Conservation (phyloP, 2,329 filamentous ascomycete species). For the Botrytis porri region DNA sequence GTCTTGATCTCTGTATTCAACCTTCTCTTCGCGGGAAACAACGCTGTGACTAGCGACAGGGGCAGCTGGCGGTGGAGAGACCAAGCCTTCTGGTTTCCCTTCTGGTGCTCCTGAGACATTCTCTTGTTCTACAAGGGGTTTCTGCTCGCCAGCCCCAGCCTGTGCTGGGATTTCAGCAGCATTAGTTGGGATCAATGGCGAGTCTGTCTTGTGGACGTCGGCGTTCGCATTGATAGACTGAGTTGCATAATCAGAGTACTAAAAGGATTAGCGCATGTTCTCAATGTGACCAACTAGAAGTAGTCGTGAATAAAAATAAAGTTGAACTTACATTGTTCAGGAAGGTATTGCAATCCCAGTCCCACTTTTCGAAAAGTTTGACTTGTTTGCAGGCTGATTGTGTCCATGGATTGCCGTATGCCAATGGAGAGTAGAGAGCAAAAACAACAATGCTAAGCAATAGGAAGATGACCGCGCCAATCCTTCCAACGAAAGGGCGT, state of each 20-base stretch:
- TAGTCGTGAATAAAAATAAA: background rate
- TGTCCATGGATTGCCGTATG: constrained; percentile 94
- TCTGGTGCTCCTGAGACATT: constrained; percentile 36
- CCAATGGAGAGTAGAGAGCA: constrained; percentile 78
- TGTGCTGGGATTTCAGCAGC: constrained; percentile 30
- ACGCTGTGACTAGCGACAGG: constrained; percentile 33
- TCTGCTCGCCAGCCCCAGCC: constrained; percentile 29
- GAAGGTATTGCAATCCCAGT: constrained; percentile 98
- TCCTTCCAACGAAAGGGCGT: constrained; percentile 69
- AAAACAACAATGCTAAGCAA: constrained; percentile 73
- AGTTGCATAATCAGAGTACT: constrained; percentile 41
- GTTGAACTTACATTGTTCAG: constrained; percentile 71
- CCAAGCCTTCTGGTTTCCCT: constrained; percentile 30
- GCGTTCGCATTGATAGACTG: constrained; percentile 29
- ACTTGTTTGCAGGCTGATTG: constrained; percentile 79
- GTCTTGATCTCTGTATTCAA: constrained; percentile 93
- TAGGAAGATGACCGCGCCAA: constrained; percentile 71
- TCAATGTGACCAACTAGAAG: background rate
- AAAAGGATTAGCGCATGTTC: constrained; percentile 26
- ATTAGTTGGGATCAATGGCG: constrained; percentile 33
- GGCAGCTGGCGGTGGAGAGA: constrained; percentile 28
- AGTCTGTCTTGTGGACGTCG: constrained; percentile 35
- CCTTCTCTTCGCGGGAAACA: constrained; percentile 63
- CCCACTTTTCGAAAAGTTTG: constrained; percentile 87
- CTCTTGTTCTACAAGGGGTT: constrained; percentile 32